Base-by-base conservation (phyloP, 1,139 yeast genomes). In the Pneumocystis wakefieldiae region DNA sequence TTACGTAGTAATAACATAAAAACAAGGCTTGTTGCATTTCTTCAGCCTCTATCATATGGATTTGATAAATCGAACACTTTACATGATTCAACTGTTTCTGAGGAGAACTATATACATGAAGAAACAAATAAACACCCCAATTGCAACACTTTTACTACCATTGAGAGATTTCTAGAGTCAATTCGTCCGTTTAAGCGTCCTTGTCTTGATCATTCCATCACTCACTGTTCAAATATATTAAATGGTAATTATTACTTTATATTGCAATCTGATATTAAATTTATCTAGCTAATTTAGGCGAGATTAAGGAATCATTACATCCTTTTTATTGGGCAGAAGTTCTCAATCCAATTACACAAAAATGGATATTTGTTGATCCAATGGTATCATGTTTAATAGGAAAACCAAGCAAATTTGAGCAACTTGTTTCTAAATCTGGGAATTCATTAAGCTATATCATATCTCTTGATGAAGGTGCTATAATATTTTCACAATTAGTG, bases 311-410 rank as follows among this genome's bases (percentile, higher is more conserved):
- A 36, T 76, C 82, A 0, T 70, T 73, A 3, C 85, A 76, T 70
- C 97, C 97, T 0, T 78, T 89, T 0, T 89, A 86, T 71, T 92
- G 98, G 98, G 84, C 83, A 17, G 99, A 92, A 72, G 96, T 87
- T 0, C 92, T 96, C 95, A 92, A 92, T 72, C 80, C 80, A 62
- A 82, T 80, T 66, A 74, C 83, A 4, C 80, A 83, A 65, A 81
- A 80, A 66, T 91, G 97, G 95, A 80, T 89, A n/a, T 83, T 95
- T 3, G 78, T 90, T 1, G 97, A 92, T 69, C 95, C 97, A 0
- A 76, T 85, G 0, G 84, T 83, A 24, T 79, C 84, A 60, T 75
- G 81, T 64, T 74, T 80, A 0, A 82, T 91, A 28, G 96, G 90
- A 70, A 78, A 85, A n/a, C 84, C 91, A 0, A 81, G 91, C 6